phyloP scores from a whole-genome alignment of 208 protist species.

The Acanthamoeba culbertsoni region DNA sequence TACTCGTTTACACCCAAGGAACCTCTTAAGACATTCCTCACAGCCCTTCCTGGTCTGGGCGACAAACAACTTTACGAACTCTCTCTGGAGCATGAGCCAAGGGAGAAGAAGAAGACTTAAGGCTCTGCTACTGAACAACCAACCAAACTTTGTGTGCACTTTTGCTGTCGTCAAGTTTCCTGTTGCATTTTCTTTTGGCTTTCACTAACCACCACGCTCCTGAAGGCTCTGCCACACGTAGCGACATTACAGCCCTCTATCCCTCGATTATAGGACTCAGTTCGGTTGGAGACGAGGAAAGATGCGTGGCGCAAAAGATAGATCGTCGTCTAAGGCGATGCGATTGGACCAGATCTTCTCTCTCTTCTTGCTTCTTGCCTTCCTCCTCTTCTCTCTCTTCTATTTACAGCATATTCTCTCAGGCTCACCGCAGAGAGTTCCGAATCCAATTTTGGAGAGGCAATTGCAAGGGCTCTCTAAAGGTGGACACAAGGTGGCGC shows the following conservation, averaged over 20 bases:
- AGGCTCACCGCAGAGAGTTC: not conserved
- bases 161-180: not conserved
- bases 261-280: too few relatives aligned
- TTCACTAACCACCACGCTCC: too few relatives aligned
- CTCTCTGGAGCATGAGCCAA: slow-evolving; percentile 43
- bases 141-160: not conserved
- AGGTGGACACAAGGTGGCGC: not conserved
- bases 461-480: not conserved
- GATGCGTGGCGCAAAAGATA: not conserved
- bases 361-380: not conserved
- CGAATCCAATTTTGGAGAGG: not conserved
- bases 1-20: slow-evolving; percentile 34
- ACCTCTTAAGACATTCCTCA: slow-evolving; percentile 59
- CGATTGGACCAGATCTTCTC: slow-evolving; percentile 20
- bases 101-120: slow-evolving; percentile 45
- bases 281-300: too few relatives aligned
- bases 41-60: not conserved
- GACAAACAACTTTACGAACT: slow-evolving; percentile 62
- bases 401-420: slow-evolving; percentile 12
- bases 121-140: not conserved
- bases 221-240: too few relatives aligned
- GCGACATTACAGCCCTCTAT: too few relatives aligned
- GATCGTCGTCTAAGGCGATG: not conserved
- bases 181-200: too few relatives aligned
- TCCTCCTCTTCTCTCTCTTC: slow-evolving; percentile 47